Percentiles rank a stretch among this genome's conserved stretches.
phyloP scores from a whole-genome alignment of 2,329 filamentous ascomycete species.

The Emydomyces testavorans region DNA sequence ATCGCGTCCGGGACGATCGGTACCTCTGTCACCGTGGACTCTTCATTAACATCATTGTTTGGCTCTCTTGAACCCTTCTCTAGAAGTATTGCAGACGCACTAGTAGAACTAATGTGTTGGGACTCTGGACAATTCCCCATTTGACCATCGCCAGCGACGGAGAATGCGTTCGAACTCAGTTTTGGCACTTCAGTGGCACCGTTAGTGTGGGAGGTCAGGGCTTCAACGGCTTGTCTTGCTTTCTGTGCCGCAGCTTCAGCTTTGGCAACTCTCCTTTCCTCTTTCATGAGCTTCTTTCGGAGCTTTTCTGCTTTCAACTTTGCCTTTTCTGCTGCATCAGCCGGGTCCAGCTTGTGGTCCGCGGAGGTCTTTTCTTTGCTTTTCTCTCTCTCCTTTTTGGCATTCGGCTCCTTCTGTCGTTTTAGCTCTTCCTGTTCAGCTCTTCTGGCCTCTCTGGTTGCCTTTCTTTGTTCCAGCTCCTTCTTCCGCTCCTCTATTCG shows the following conservation, averaged over 20 bases:
- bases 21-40: neutral
- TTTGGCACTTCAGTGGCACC: neutral
- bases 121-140: no score
- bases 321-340: conserved; percentile 28
- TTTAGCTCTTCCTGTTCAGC: conserved; percentile 24
- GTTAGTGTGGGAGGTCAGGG: neutral
- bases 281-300: conserved; percentile 47
- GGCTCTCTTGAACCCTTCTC: neutral
- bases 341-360: conserved; percentile 21
- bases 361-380: conserved; percentile 18
- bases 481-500: conserved; percentile 41
- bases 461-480: conserved; percentile 47
- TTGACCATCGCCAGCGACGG: neutral
- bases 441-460: conserved; percentile 53
- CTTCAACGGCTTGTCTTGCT: conserved; percentile 27
- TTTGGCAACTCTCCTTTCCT: conserved; percentile 44
- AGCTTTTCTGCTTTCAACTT: conserved; percentile 34
- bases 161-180: neutral
- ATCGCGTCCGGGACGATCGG: neutral
- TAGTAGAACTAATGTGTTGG: no score
- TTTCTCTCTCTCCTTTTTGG: conserved; percentile 26
- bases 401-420: conserved; percentile 30
- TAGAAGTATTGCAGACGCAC: neutral
- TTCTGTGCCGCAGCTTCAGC: conserved; percentile 35
- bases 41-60: neutral